Conservation (phyloP, 2,329 filamentous ascomycete species). For the Fusarium tanahbumbuense region DNA sequence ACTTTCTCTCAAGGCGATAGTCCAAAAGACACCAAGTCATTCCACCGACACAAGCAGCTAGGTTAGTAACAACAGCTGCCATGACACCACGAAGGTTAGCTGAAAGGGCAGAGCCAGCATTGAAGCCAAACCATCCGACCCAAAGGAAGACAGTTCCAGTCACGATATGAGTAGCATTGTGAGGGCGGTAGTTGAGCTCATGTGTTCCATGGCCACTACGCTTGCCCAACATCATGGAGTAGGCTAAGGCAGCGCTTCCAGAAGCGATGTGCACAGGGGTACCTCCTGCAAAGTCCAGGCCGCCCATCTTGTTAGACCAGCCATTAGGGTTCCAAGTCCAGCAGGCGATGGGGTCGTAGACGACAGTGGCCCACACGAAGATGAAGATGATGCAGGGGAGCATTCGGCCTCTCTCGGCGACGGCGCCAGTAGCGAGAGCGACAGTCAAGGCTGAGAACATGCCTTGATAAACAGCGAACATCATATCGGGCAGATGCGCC, state of each 20-base stretch:
- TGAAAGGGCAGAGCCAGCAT: slow-evolving; percentile 82
- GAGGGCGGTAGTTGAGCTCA: slow-evolving; percentile 89
- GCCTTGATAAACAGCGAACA: slow-evolving; percentile 88
- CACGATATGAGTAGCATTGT: slow-evolving; percentile 93
- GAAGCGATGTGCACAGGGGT: slow-evolving; percentile 91
- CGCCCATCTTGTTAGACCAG: slow-evolving; percentile 83
- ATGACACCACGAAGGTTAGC: slow-evolving; percentile 88
- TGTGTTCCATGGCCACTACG: slow-evolving; percentile 85
- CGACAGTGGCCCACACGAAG: slow-evolving; percentile 89
- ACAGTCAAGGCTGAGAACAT: slow-evolving; percentile 91
- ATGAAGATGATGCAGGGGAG: slow-evolving; percentile 91
- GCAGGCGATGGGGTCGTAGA: slow-evolving; percentile 93
- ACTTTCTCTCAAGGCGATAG: slow-evolving; percentile 89
- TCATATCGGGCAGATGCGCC: slow-evolving; percentile 78
- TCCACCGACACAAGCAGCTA: slow-evolving; percentile 85
- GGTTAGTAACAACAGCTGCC: slow-evolving; percentile 87
- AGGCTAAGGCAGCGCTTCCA: slow-evolving; percentile 84
- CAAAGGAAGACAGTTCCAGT: slow-evolving; percentile 94
- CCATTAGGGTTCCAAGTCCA: slow-evolving; percentile 92
- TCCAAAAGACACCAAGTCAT: slow-evolving; percentile 92
- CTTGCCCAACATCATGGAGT: slow-evolving; percentile 92
- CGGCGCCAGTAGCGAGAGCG: slow-evolving; percentile 84
- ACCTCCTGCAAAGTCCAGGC: slow-evolving; percentile 88
- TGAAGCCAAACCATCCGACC: slow-evolving; percentile 97
- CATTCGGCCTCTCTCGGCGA: slow-evolving; percentile 88